A percentile compares a stretch with the other conserved stretches of the same genome.
Conservation (phyloP, 2,329 filamentous ascomycete species). For the Talaromyces sp. region DNA sequence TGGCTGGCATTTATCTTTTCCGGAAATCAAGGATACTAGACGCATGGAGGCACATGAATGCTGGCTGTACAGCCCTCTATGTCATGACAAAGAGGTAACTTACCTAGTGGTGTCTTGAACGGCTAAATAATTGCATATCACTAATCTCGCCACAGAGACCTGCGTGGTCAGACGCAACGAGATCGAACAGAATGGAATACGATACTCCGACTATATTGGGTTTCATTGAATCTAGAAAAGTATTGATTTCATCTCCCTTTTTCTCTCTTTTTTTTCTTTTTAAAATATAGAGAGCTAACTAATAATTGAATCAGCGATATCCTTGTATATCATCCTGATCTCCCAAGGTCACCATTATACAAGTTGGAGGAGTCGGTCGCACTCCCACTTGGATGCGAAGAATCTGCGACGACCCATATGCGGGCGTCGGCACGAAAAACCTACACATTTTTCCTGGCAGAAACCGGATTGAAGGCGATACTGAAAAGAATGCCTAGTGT, state of each 20-base stretch:
- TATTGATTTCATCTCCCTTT: neutral
- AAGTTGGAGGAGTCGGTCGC: neutral
- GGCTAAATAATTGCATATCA: neutral
- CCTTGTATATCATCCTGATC: neutral
- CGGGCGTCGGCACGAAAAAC: neutral
- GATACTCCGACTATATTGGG: slow-evolving; percentile 1
- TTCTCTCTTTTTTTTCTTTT: no score
- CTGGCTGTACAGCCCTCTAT: slow-evolving; percentile 1
- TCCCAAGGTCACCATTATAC: neutral
- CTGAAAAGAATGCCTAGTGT: slow-evolving; percentile 1
- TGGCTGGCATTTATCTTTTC: slow-evolving; percentile 1
- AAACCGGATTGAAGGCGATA: slow-evolving; percentile 3
- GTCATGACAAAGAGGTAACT: neutral
- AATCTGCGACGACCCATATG: slow-evolving; percentile 1
- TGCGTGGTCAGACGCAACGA: slow-evolving; percentile 2
- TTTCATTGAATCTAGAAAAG: neutral
- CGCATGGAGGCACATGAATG: neutral
- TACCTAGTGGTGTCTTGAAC: no score
- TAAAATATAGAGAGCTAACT: neutral
- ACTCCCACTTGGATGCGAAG: neutral
- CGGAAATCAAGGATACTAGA: neutral
- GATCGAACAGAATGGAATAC: slow-evolving; percentile 1
- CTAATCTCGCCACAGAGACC: neutral
- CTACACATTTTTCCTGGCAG: neutral
- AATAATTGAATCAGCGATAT: slow-evolving; percentile 1